Evolutionary conservation across 2,329 filamentous ascomycete species (phyloP), one percentile per base, ranked within the genome.

Genomic region (Talaromyces verruculosus): DNA sequence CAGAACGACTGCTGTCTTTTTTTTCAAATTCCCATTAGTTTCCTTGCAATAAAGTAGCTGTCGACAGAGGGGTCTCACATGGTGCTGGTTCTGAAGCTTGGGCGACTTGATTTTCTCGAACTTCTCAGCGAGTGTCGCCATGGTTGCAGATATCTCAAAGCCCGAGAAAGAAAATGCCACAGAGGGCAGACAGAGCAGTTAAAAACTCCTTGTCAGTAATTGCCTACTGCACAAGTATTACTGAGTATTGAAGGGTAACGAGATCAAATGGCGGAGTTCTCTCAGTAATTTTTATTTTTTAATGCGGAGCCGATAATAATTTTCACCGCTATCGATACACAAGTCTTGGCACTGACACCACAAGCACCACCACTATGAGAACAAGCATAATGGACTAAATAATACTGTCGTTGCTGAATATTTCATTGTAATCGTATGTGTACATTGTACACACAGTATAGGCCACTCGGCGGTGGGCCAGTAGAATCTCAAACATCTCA

Each of bases 101-200:
- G 95, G 95, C 76, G 91, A 95, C 81, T 95, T 91, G 79, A 98
- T 97, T 87, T 96, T 97, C 83, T 94, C 91, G 78, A 99, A 88
- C 84, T 93, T 96, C 84, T 97, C 94, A 78, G 91, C 88, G 75
- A 98, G 82, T 79, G 88, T 87, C 81, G 79, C 78, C 82, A 84
- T 84, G 72, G 72, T 80, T 45, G 49, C 61, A 3, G 3, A 41
- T n/a, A 30, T 43, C 19, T 2, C 13, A 28, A 4, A 30, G 19
- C 22, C 28, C 37, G 37, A 60, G 37, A 60, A 59, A n/a, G 3
- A 25, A 60, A 60, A 60, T 51, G 58, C 35, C 45, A 59, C 51
- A 58, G 19, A 61, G 55, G 60, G 70, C 72, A 72, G 71, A 68
- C 33, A 57, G 33, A 37, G n/a, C n/a, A 57, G 53, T 57, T 2